phyloP scores from a whole-genome alignment of 352 stramenopile genomes.

The Phytopythium sindhum region DNA sequence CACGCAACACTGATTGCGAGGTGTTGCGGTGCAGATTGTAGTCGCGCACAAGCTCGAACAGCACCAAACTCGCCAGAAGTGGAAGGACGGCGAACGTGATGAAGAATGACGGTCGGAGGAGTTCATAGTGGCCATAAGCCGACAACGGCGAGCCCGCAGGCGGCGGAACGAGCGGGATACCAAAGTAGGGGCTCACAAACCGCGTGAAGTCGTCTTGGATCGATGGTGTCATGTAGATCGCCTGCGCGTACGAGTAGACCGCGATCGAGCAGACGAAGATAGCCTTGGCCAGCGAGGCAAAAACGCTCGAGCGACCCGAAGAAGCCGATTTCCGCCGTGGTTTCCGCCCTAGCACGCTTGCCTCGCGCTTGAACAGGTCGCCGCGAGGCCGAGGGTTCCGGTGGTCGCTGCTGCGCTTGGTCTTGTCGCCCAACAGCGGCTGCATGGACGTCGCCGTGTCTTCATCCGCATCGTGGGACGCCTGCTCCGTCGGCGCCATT shows the following conservation, averaged over 20 bases:
- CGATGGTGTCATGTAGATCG: conserved; percentile 35
- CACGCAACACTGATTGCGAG: conserved; percentile 24
- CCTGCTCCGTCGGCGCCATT: conserved; percentile 5
- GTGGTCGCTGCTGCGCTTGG: neutral
- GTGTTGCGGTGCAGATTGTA: conserved; percentile 40
- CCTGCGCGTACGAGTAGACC: conserved; percentile 36
- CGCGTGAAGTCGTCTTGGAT: conserved; percentile 28
- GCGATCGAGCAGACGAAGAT: conserved; percentile 32
- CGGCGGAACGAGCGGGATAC: conserved; percentile 23
- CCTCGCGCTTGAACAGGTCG: no score
- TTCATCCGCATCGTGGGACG: neutral
- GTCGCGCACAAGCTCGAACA: conserved; percentile 39
- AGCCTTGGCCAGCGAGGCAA: conserved; percentile 17
- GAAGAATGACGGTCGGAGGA: conserved; percentile 54
- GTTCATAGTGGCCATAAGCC: conserved; percentile 42
- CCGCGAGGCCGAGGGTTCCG: no score
- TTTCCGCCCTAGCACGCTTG: neutral
- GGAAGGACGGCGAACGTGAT: conserved; percentile 45
- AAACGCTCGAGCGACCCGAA: neutral
- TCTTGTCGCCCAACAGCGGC: neutral
- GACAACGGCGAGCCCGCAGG: conserved; percentile 18
- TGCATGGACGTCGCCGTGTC: neutral
- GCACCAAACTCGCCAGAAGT: conserved; percentile 33
- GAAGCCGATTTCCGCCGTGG: neutral
- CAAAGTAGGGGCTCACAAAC: conserved; percentile 26